phyloP scores from a whole-genome alignment of 257 asterid species.

The Apocynum venetum region DNA sequence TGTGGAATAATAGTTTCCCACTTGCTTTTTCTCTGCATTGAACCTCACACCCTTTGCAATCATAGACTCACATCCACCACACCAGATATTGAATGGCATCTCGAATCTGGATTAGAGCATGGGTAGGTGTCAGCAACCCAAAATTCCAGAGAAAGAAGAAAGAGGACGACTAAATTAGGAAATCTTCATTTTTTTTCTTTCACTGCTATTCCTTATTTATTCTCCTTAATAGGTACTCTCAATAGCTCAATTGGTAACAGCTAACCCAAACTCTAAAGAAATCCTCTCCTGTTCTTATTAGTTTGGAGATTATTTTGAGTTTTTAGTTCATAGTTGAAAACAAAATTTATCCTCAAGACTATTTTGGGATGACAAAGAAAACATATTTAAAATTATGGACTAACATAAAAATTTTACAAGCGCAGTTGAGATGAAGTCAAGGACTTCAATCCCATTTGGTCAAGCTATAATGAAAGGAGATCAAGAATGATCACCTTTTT shows the following conservation, averaged over 20 bases:
- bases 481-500: neutral
- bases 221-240: neutral
- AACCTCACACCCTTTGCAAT: conserved; percentile 98
- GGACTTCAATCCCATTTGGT: neutral
- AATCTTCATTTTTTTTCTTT: neutral
- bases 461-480: neutral
- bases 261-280: neutral
- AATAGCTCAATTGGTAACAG: neutral
- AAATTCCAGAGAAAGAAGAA: neutral
- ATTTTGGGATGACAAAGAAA: neutral
- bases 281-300: neutral
- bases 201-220: neutral
- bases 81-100: conserved; percentile 95
- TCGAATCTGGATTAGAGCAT: conserved; percentile 55
- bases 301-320: neutral
- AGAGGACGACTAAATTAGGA: neutral
- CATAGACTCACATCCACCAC: conserved; percentile 99
- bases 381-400: neutral
- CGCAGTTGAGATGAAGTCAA: neutral
- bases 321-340: neutral
- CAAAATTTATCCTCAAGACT: neutral
- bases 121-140: neutral
- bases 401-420: neutral
- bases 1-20: conserved; percentile 91
- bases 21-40: conserved; percentile 98